Base-by-base conservation (phyloP, 2,329 filamentous ascomycete species). In the Trichoderma brevicompactum region DNA sequence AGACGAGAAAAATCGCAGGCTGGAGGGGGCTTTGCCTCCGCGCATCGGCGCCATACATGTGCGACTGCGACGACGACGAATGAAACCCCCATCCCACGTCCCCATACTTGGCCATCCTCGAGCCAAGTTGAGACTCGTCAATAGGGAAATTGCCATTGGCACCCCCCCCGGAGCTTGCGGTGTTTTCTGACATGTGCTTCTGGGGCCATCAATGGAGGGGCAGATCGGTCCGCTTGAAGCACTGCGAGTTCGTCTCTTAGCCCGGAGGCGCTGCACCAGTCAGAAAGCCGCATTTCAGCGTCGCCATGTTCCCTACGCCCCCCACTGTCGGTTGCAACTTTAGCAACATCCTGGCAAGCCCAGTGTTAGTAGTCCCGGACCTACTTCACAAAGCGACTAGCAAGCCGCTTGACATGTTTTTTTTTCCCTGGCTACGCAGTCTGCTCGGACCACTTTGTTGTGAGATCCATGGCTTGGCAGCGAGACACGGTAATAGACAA, bases 101-200 rank as follows among this genome's bases (percentile, higher is more conserved):
- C 49, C 59, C 59, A 52, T 63, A 63, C 17, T 53, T n/a, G 36
- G 7, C 7, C 36, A 10, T 10, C 7, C 10, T 38, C 7, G 36
- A 6, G 12, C 40, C 32, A 59, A 46, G 38, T 38, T 34, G 59
- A 63, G 48, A 28, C 32, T 23, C 48, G 49, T 53, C 38, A 43
- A 7, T 28, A 50, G 48, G 59, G 28, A 63, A 63, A 53, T 63
- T 63, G 59, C 49, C 59, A 38, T 53, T 46, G 40, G 49, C 48
- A 44, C 59, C 23, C 50, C 61, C 61, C 61, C 52, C 52, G 56
- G 56, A 54, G 69, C 68, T 68, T 73, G 65, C 59, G 67, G 50
- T 69, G 67, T 65, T 70, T 69, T 70, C 67, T 72, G 70, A 71
- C 70, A 74, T 72, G 71, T 74, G 72, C 67, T 68, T 64, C 59